Percentiles rank a stretch among this genome's conserved stretches.
These are phyloP conservation scores for Colletotrichum sp. DNA, from an alignment of 2,329 filamentous ascomycete species.

Conservation along the genomic window DNA sequence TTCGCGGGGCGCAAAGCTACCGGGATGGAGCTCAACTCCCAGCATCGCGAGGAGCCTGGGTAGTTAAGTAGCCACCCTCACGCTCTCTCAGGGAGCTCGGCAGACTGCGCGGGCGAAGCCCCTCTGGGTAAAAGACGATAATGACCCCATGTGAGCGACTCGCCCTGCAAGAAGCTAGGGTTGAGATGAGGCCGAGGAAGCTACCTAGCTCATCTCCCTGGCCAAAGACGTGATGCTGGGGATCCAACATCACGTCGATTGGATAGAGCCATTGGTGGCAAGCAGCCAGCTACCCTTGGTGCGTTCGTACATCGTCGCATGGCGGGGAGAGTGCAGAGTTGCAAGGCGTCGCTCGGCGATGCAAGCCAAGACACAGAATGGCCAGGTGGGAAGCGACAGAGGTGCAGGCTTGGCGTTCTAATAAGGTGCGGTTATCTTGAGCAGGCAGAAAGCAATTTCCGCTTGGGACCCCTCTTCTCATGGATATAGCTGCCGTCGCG, in stretches of 20 bases:
- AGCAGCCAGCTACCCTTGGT: not conserved
- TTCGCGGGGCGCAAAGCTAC: slow-evolving; percentile 7
- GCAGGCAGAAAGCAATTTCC: not conserved
- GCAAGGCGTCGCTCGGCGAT: not conserved
- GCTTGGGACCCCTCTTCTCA: not conserved
- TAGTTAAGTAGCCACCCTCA: slow-evolving; percentile 1
- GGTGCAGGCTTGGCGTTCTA: not conserved
- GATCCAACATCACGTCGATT: not conserved
- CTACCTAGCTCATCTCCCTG: not conserved
- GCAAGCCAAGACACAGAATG: slow-evolving; percentile 1
- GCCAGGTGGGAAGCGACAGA: not conserved
- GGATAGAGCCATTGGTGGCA: not conserved
- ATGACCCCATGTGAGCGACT: not conserved
- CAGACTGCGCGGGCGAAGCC: not conserved
- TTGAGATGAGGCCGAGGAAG: not conserved
- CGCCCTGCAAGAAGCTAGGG: not conserved
- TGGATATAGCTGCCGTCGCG: not conserved
- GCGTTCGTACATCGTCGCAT: not conserved
- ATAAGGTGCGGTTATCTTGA: not conserved
- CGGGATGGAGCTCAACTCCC: not conserved
- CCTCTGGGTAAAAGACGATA: not conserved
- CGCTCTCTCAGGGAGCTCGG: not conserved
- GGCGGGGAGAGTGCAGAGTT: not conserved
- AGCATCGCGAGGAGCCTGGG: not conserved
- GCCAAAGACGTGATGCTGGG: slow-evolving; percentile 4